Evolutionary conservation across 2,329 filamentous ascomycete species (phyloP), one percentile per base, ranked within the genome.

Genomic region (Cladorrhinum sp.): DNA sequence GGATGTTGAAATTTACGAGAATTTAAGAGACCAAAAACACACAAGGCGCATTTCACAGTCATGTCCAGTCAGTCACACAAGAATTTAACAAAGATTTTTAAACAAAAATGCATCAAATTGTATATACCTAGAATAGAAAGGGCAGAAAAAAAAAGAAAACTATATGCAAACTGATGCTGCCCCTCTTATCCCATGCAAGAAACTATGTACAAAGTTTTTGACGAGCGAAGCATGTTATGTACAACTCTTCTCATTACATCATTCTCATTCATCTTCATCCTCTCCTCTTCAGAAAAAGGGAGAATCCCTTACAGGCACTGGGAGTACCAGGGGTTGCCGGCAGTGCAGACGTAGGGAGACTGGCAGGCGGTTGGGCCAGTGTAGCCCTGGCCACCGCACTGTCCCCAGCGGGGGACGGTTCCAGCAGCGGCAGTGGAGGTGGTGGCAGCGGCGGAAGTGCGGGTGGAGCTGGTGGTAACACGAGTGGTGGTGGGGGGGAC

Each of bases 361-460:
- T 65, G 69, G 67, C 74, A 76, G 7, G 62, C 60, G 20, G 70
- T 73, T 21, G 70, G 60, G 49, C 73, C 74, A n/a, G 61, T 69
- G 55, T 66, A 74, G 18, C 69, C 69, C 23, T 63, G 62, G 28
- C 73, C 74, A 26, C 74, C 73, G 62, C 74, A 76, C 60, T 74
- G 72, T 9, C 57, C 65, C 59, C 65, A 77, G 48, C 18, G 42
- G n/a, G 42, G 8, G 18, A 46, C 42, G 20, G 46, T 57, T 58
- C 62, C 53, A 57, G 55, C 55, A 16, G 53, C 21, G 6, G 59
- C 55, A 2, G n/a, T 24, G 16, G 60, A 58, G 39, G 63, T 61
- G 21, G 63, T 39, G 20, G 60, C 49, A 62, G 55, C 55, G 55
- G 59, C n/a, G n/a, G n/a, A 39, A 60, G 48, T 39, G 51, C 2